Conservation (phyloP, 352 stramenopile species). For the Globisporangium barbulae region DNA sequence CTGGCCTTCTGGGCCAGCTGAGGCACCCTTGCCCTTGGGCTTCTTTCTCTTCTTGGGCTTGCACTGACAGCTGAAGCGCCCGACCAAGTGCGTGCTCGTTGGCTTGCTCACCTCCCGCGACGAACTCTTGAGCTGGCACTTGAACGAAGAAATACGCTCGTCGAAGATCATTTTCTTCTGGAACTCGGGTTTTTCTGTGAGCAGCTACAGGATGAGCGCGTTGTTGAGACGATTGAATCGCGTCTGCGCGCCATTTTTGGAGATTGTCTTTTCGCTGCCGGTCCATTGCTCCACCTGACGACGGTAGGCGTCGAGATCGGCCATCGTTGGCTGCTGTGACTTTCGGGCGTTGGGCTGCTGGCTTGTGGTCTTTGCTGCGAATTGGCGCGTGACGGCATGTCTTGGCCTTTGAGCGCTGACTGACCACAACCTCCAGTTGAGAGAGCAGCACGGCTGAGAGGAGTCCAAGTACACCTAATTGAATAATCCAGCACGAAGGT, state of each 20-base stretch:
- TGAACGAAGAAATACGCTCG: not conserved
- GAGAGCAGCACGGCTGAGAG: too few relatives aligned
- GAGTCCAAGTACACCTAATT: too few relatives aligned
- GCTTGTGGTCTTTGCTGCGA: not conserved
- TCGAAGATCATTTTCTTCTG: not conserved
- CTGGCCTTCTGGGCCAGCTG: not conserved
- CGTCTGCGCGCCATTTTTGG: constrained; percentile 1
- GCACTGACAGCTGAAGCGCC: constrained; percentile 4
- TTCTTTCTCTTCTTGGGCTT: not conserved
- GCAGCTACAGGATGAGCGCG: constrained; percentile 1
- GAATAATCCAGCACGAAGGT: not conserved
- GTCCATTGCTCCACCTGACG: not conserved
- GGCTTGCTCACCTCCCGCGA: not conserved
- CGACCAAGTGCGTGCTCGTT: constrained; percentile 1
- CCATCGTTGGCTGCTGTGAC: not conserved
- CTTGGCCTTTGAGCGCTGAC: too few relatives aligned
- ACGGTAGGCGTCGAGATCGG: constrained; percentile 1
- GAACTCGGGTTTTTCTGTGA: not conserved
- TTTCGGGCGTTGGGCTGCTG: not conserved
- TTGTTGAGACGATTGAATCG: constrained; percentile 8
- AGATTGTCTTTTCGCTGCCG: constrained; percentile 1
- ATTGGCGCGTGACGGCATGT: not conserved
- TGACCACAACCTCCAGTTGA: too few relatives aligned
- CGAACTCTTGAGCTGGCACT: not conserved
- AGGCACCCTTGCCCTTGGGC: not conserved